Base-by-base conservation (phyloP, 2,329 filamentous ascomycete genomes). In the Colletotrichum sp. region DNA sequence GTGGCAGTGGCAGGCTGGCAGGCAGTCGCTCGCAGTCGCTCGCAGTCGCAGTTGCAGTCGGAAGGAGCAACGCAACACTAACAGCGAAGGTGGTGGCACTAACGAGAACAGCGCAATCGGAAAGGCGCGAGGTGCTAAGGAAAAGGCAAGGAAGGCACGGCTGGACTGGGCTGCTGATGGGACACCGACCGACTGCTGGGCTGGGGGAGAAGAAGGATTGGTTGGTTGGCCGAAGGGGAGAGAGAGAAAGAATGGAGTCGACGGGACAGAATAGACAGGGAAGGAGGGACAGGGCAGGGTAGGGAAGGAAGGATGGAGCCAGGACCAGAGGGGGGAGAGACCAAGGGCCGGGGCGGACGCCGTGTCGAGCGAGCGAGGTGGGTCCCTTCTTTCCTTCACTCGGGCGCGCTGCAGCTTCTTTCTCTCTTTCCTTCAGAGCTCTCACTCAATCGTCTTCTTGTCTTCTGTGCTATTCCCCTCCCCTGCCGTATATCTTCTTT, bases 331-430 rank as follows among this genome's bases (percentile, higher is more conserved):
- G 48, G 48, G 66, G 30, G 30, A 59, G 36, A n/a, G 28, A 60
- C 67, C 55, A 69, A 71, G 67, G 67, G 52, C 63, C 68, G 68
- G 72, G 61, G 60, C 55, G 68, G 28, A 72, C 36, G 72, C 61
- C 60, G 60, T 75, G 68, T 75, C 61, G 52, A 75, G 52, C 30
- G 52, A 60, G 30, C 19, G 16, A n/a, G 28, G 72, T 67, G 72
- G 72, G 48, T 48, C 68, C 11, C 39, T 59, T 66, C 39, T 72
- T 36, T 72, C 52, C 52, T 27, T 30, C 52, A 59, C 30, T 34
- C 32, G 9, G 9, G 7, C 60, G 22, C 19, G 25, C 15, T 30
- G 25, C 11, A n/a, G 9, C 28, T 32, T 61, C 59, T 60, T 16
- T 59, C 34, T 70, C n/a, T 28, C 15, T 64, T 71, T 55, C 48